Percentiles rank a stretch among this genome's conserved stretches.
Evolutionary conservation across 116 monocot species (phyloP).

Genomic region (Cymodocea nodosa): DNA sequence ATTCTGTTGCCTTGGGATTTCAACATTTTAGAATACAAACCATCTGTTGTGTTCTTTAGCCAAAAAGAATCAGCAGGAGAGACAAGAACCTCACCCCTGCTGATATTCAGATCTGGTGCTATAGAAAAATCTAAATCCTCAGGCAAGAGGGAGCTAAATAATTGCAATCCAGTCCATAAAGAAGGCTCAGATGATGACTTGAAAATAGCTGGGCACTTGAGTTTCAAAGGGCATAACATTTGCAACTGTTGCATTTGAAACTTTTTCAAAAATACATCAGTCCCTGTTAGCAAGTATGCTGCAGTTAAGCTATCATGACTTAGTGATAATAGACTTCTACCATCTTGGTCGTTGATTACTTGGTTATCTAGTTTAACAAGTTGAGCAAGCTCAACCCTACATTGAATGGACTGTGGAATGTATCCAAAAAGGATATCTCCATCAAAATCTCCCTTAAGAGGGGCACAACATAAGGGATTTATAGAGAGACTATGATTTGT

Average conservation of each 20-base stretch:
- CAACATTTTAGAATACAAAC: conserved; percentile 47
- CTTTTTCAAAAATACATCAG: conserved; percentile 35
- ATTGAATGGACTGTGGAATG: conserved; percentile 57
- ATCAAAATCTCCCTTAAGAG: conserved; percentile 88
- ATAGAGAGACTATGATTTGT: conserved; percentile 41
- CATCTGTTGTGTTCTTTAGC: conserved; percentile 24
- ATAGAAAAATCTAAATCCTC: conserved; percentile 20
- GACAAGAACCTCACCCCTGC: conserved; percentile 25
- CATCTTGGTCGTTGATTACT: conserved; percentile 58
- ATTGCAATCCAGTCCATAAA: conserved; percentile 70
- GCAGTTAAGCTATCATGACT: conserved; percentile 90
- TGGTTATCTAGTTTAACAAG: conserved; percentile 55
- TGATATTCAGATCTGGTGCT: conserved; percentile 8
- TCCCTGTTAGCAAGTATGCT: conserved; percentile 40
- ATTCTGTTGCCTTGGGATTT: conserved; percentile 37
- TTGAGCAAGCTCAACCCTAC: conserved; percentile 57
- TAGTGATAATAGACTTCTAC: conserved; percentile 53
- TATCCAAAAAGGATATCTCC: conserved; percentile 90
- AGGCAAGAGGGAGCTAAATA: conserved; percentile 59
- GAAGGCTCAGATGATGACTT: conserved; percentile 13
- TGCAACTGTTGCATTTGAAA: conserved; percentile 69
- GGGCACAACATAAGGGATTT: conserved; percentile 83
- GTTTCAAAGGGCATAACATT: conserved; percentile 38
- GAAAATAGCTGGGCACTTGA: conserved; percentile 31
- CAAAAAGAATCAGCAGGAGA: conserved; percentile 27